phyloP scores from a whole-genome alignment of 108 stramenopile genomes.

The Thalassiosira profunda region DNA sequence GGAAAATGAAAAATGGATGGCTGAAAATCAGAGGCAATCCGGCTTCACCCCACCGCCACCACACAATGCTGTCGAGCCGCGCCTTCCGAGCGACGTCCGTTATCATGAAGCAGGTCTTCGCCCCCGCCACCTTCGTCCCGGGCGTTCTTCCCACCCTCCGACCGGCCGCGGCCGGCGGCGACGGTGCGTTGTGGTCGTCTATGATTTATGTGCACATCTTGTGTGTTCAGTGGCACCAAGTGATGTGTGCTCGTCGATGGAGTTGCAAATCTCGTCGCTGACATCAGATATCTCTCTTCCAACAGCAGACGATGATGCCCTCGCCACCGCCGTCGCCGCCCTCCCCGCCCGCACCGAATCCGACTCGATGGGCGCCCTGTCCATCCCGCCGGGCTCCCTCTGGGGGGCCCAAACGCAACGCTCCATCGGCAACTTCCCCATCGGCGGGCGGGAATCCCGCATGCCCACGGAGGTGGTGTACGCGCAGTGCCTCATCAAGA shows the following conservation, averaged over 20 bases:
- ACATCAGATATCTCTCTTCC: neutral
- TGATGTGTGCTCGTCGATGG: no score
- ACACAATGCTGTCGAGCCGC: neutral
- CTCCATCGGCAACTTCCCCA: constrained; percentile 95
- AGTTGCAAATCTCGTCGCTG: no score
- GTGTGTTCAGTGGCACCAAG: no score
- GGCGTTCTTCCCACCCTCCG: constrained; percentile 19
- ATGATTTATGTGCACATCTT: no score
- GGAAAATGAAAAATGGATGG: neutral
- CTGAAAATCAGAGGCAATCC: neutral
- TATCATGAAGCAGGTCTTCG: constrained; percentile 39
- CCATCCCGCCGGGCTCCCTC: constrained; percentile 74
- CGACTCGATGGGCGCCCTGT: constrained; percentile 81
- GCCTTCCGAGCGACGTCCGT: neutral
- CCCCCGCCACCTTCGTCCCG: constrained; percentile 31
- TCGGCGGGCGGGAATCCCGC: constrained; percentile 89
- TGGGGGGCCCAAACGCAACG: constrained; percentile 97
- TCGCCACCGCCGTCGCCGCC: constrained; percentile 15
- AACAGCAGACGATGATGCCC: neutral
- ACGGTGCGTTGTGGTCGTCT: no score
- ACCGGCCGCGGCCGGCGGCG: neutral
- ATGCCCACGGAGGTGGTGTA: constrained; percentile 96
- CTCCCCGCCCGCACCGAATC: constrained; percentile 83
- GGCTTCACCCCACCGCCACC: neutral
- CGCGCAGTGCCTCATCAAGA: constrained; percentile 94